Conservation (phyloP, 2,329 filamentous ascomycete species). For the Neocucurbitaria cava region DNA sequence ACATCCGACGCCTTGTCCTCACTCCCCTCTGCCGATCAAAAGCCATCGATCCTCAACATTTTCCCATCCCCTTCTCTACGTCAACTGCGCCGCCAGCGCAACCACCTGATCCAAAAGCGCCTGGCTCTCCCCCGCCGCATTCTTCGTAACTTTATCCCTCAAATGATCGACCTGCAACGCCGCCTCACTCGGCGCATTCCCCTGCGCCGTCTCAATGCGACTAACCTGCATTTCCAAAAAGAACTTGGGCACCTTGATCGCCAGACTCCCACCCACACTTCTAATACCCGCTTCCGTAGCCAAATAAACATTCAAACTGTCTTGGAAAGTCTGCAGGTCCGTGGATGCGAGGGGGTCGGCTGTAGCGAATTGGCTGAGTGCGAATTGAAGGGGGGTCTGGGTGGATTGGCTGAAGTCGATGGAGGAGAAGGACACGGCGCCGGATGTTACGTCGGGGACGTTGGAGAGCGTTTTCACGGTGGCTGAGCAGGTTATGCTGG, state of each 20-base stretch:
- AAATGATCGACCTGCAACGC: constrained; percentile 64
- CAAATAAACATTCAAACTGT: constrained; percentile 63
- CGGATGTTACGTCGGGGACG: constrained; percentile 65
- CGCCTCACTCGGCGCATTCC: constrained; percentile 59
- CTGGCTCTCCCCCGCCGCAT: constrained; percentile 59
- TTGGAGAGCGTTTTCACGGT: constrained; percentile 57
- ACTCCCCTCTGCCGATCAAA: too few relatives aligned
- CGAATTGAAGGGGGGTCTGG: constrained; percentile 61
- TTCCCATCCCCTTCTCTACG: constrained; percentile 3
- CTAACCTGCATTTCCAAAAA: constrained; percentile 66
- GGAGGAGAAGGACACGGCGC: constrained; percentile 58
- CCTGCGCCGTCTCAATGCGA: constrained; percentile 66
- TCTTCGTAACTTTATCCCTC: constrained; percentile 64
- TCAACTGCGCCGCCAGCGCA: constrained; percentile 34
- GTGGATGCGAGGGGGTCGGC: constrained; percentile 56
- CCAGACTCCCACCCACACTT: constrained; percentile 60
- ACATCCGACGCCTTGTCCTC: too few relatives aligned
- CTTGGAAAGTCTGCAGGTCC: constrained; percentile 61
- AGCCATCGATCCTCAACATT: neutral
- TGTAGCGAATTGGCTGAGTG: constrained; percentile 62
- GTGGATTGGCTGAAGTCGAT: constrained; percentile 64
- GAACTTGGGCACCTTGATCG: constrained; percentile 69
- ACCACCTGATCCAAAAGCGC: constrained; percentile 61
- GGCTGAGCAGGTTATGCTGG: constrained; percentile 59
- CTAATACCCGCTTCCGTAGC: constrained; percentile 67